phyloP scores from a whole-genome alignment of 192 early-diverging fungal genomes.

The Coemansia sp. region DNA sequence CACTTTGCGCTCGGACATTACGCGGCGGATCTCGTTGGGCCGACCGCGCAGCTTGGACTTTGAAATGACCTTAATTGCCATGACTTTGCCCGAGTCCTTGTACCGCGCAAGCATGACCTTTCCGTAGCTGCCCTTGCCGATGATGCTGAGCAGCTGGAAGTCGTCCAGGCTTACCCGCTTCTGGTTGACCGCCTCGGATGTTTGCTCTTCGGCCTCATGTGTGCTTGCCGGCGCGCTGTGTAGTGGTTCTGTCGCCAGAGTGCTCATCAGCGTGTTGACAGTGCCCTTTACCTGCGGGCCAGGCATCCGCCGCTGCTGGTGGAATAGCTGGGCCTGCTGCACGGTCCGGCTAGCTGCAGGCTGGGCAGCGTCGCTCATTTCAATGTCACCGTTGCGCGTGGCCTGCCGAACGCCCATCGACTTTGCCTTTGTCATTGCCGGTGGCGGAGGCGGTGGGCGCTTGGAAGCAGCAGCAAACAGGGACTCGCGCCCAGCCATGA shows the following conservation, averaged over 20 bases:
- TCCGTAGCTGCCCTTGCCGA: constrained; percentile 76
- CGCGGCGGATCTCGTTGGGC: constrained; percentile 61
- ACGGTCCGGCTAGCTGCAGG: neutral
- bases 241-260: constrained; percentile 32
- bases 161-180: constrained; percentile 51
- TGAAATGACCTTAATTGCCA: constrained; percentile 73
- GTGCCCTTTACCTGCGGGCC: constrained; percentile 24
- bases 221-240: constrained; percentile 21
- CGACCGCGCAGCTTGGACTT: constrained; percentile 66
- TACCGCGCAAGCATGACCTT: constrained; percentile 74
- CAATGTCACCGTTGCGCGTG: constrained; percentile 5
- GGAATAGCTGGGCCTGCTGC: constrained; percentile 39
- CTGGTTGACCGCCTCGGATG: constrained; percentile 7
- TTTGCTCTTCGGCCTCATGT: constrained; percentile 12
- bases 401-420: constrained; percentile 13
- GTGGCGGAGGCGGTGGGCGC: constrained; percentile 17
- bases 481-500: constrained; percentile 7
- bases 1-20: constrained; percentile 66
- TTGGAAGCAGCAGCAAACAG: constrained; percentile 8
- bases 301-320: constrained; percentile 21
- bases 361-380: constrained; percentile 17
- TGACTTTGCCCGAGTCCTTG: constrained; percentile 65
- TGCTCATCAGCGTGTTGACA: constrained; percentile 48
- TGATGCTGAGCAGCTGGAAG: constrained; percentile 70
- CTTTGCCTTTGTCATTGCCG: constrained; percentile 21